Percentiles rank a stretch among this genome's conserved stretches.
Evolutionary conservation across 176 grass and related monocot genomes (phyloP).

Genomic region (Lolium multiflorum): DNA sequence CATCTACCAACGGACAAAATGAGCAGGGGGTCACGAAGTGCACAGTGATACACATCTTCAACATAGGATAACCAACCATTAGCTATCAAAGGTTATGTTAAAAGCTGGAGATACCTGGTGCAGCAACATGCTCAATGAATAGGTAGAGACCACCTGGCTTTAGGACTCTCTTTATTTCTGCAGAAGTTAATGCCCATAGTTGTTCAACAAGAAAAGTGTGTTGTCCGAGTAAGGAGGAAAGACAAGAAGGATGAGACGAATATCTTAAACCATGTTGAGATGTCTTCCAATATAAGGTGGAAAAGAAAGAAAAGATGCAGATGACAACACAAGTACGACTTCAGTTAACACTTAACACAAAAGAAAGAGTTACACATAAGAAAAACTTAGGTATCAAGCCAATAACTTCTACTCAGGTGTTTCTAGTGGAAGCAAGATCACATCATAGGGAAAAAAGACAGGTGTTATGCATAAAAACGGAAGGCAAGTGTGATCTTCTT

Average conservation of each 20-base stretch:
- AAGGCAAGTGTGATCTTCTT: not conserved
- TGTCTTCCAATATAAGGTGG: not conserved
- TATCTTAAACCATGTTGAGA: not conserved
- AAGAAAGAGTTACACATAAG: not conserved
- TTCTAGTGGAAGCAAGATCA: not conserved
- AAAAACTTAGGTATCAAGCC: not conserved
- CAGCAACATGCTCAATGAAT: constrained; percentile 88
- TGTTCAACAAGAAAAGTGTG: not conserved
- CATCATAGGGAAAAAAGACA: not conserved
- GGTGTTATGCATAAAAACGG: not conserved
- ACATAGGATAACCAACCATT: not conserved
- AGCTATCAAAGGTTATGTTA: not conserved
- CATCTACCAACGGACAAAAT: constrained; percentile 46
- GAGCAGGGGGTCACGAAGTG: not conserved
- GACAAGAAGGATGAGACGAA: not conserved
- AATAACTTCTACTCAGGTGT: not conserved
- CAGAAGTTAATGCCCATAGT: not conserved
- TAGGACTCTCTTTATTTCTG: constrained; percentile 84
- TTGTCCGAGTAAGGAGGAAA: not conserved
- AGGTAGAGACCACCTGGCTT: constrained; percentile 81
- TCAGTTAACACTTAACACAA: not conserved
- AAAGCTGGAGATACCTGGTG: constrained; percentile 54
- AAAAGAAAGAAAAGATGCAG: not conserved
- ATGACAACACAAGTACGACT: not conserved
- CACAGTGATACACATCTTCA: not conserved